Base-by-base conservation (phyloP, 2,329 filamentous ascomycete genomes). In the Pseudogymnoascus sp. region DNA sequence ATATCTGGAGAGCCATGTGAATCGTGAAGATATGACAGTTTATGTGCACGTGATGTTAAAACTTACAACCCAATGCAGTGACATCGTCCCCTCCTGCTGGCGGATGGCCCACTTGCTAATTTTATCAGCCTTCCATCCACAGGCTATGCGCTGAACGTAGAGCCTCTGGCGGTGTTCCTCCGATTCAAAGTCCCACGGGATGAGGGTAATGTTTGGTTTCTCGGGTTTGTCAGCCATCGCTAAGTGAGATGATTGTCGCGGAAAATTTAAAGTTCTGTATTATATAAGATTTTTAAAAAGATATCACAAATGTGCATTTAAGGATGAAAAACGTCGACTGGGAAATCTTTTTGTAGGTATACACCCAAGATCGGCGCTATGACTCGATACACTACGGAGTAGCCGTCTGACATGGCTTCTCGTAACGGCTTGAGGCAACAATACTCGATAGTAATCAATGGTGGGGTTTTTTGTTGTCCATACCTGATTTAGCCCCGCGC, bases 101-200 rank as follows among this genome's bases (percentile, higher is more conserved):
- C 28, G 14, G 4, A 6, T 41, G 58, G 36, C 59, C 67, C 64
- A 67, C 16, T 47, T 47, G 60, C 66, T 63, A 2, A 80, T 72
- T 30, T 71, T 65, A 3, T 78, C 70, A 6, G 65, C 60, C 43
- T 74, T 70, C 78, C 78, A 81, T 16, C 77, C 76, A 63, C 78
- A 81, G 3, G 74, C 74, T 9, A 78, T 65, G 12, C 78, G 74
- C 67, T 80, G 78, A 20, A 75, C 70, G 38, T 73, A 69, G 67
- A 80, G 67, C 38, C 78, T 71, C 59, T 74, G 63, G 36, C 71
- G 67, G 59, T 80, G 78, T 20, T 69, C 67, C 6, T 70, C 68
- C 47, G 72, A 75, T 14, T 65, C 66, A 8, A 74, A 68, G 63
- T 81, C 77, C 75, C 75, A 81, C 5, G 78, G 77, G 16, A 80